Evolutionary conservation across 768 basidiomycete genomes (phyloP), one percentile per base, ranked within the genome.

Genomic region (Auriscalpium vulgare): DNA sequence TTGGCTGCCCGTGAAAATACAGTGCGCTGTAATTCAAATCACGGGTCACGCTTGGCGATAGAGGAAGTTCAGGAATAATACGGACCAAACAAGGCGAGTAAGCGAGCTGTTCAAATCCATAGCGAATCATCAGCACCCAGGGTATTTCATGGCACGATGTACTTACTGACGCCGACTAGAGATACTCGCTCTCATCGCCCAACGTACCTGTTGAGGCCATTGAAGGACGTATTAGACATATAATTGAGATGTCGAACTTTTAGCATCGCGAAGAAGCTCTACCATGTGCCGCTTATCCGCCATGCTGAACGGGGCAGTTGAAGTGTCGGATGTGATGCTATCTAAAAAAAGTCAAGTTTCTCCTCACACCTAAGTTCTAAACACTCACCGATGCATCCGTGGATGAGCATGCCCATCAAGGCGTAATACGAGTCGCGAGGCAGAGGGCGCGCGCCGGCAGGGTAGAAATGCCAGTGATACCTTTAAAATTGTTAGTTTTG

Each of bases 21-120:
- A 59, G 47, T 61, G 59, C 35, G 51, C 60, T 61, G 17, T 13
- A 48, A 13, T 37, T 9, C 3, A 0, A 45, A 46, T 21, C 19
- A 37, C 36, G 7, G 2, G 19, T 13, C 14, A 13, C 6, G 45
- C 29, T 29, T 29, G 29, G 29, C 21, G 37, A 19, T 13, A 7
- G 5, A 53, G n/a, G 11, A 3, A 21, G 9, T 43, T 35, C 21
- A 17, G 38, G 2, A 10, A 29, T 5, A 6, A 10, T 19, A 49
- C 48, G 53, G 17, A 61, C 60, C 50, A 37, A 61, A 59, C 23
- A 61, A 59, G 3, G 53, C 51, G 34, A 59, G 47, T 14, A 61
- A 40, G 14, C 60, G 59, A 29, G 29, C 29, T 29, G 29, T 29
- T 29, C 29, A 29, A 29, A 29, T 2, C 4, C 29, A 29, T 5